Conservation (phyloP, 768 basidiomycete species). For the Brasilioporus rufonigricans region DNA sequence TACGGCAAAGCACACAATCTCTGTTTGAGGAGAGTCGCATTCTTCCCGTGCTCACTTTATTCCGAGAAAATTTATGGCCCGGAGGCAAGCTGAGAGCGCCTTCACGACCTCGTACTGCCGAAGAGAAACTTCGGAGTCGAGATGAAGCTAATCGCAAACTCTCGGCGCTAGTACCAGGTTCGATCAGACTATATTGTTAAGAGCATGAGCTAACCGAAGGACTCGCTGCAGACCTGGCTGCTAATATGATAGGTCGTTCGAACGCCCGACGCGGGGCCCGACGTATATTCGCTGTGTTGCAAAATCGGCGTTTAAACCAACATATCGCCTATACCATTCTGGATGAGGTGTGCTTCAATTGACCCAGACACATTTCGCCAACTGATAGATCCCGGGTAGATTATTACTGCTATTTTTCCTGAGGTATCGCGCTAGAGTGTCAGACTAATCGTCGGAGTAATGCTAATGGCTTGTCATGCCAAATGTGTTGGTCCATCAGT, state of each 20-base stretch:
- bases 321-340: slow-evolving; percentile 86
- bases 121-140: slow-evolving; percentile 77
- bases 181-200: slow-evolving; percentile 2
- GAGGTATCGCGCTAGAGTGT: slow-evolving; percentile 31
- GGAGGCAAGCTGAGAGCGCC: slow-evolving; percentile 70
- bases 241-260: slow-evolving; percentile 97
- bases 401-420: slow-evolving; percentile 61
- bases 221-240: slow-evolving; percentile 69
- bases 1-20: slow-evolving; percentile 72
- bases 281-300: slow-evolving; percentile 89
- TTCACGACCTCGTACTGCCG: slow-evolving; percentile 62
- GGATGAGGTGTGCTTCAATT: slow-evolving; percentile 67
- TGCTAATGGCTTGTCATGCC: background rate
- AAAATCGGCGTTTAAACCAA: slow-evolving; percentile 93
- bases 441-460: background rate
- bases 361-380: background rate
- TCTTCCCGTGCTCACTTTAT: slow-evolving; percentile 57
- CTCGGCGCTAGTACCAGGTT: slow-evolving; percentile 89
- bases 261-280: slow-evolving; percentile 93
- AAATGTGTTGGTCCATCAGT: background rate
- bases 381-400: slow-evolving; percentile 33
- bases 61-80: slow-evolving; percentile 83
- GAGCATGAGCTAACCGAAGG: background rate
- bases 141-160: slow-evolving; percentile 90
- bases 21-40: slow-evolving; percentile 70